Base-by-base conservation (phyloP, 306 rosid species). In the Castanea crenata region DNA sequence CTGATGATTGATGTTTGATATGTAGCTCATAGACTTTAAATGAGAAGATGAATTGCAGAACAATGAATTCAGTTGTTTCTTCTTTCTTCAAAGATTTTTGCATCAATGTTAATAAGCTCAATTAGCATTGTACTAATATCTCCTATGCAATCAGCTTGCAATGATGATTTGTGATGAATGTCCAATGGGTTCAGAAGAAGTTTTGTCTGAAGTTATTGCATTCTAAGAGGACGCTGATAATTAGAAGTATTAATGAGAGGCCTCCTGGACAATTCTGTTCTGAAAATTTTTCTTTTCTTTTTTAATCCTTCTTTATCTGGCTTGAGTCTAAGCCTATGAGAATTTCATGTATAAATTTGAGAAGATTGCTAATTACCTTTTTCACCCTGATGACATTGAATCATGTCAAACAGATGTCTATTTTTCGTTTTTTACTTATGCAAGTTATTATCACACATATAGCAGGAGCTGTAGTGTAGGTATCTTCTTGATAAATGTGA, bases 81-180 rank as follows among this genome's bases (percentile, higher is more conserved):
- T 38, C 14, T 62, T 12, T 27, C 2, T 15, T 23, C 1, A 13
- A 5, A 62, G 2, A 62, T 27, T 13, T 27, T 27, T 27, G 35
- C 69, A 27, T 62, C 19, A 6, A 62, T 13, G 19, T 29, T 62
- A 29, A 62, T 29, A 62, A 27, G 34, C 38, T 25, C 41, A 62
- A 62, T 27, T 25, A 62, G 41, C 41, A 27, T 62, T 3, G 15
- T 29, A 11, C n/a, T 29, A 29, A 58, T 62, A 5, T 62, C 69
- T 62, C 69, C n/a, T 65, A 74, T 55, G 52, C 55, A 55, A 57
- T 65, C 83, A 80, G 78, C 70, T 80, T 51, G 74, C 68, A 65
- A 51, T 54, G 44, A 55, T 5, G 71, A 73, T 74, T 21, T 32
- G 2, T 62, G 38, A 62, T 62, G 69, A 62, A 62, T 15, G 29